A percentile compares a stretch with the other conserved stretches of the same genome.
Conservation (phyloP, 1,139 yeast genomes). For the Arxiozyma slooffiae region DNA sequence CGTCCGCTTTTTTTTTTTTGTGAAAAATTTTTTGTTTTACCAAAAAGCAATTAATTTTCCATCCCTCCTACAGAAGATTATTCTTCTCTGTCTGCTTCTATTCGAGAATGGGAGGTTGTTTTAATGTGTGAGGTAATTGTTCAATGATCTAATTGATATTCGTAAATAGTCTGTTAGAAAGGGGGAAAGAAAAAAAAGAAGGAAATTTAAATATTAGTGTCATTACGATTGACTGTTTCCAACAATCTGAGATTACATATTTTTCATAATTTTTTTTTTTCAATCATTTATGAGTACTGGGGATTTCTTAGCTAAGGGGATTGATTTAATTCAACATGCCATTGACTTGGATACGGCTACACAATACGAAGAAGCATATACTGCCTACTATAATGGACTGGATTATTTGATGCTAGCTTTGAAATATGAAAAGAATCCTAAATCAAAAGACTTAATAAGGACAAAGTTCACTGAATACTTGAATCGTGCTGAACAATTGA, state of each 20-base stretch:
- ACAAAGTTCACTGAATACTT: conserved; percentile 86
- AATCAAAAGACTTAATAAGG: conserved; percentile 79
- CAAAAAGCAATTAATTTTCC: no score
- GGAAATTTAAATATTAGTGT: no score
- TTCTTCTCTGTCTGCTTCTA: neutral
- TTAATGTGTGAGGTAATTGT: neutral
- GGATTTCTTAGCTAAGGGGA: conserved; percentile 86
- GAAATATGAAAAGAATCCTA: conserved; percentile 88
- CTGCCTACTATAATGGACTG: conserved; percentile 82
- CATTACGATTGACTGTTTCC: no score
- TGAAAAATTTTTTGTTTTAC: neutral
- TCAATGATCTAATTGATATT: no score
- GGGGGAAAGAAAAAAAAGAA: no score
- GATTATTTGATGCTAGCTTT: conserved; percentile 94
- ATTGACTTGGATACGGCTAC: conserved; percentile 91
- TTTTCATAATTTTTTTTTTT: no score
- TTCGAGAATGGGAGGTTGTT: neutral
- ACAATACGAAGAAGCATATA: conserved; percentile 88
- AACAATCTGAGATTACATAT: no score
- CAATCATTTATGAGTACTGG: conserved; percentile 44
- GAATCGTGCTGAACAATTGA: conserved; percentile 87
- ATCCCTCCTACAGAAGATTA: neutral
- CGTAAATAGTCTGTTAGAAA: no score
- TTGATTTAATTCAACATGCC: conserved; percentile 87
- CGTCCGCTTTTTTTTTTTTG: neutral